Base-by-base conservation (phyloP, 495 filamentous ascomycete genomes). In the Penicillium tannophilum region DNA sequence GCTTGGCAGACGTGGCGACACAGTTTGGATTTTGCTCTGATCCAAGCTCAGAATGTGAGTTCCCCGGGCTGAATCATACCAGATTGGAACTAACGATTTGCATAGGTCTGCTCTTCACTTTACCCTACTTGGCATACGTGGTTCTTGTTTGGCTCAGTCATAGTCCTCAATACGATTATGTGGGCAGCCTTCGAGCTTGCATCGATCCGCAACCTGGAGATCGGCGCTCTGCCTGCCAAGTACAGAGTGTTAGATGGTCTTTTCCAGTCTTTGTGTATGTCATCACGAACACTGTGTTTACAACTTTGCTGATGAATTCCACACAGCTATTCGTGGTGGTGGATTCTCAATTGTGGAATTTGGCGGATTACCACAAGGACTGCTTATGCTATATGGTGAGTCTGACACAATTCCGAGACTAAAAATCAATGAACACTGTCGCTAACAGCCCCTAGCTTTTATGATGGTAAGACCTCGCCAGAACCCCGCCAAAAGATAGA, bases 311-410 rank as follows among this genome's bases (percentile, higher is more conserved):
- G 30, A 58, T 20, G 3, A 3, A 24, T 16, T 35, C 35, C 20
- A 19, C 20, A 19, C 28, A 76, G 89, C 90, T 49, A 88, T 95
- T 1, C 88, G 92, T 10, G 84, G 84, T 20, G 90, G 90, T 9
- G 92, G 92, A 1, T 94, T 95, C 69, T 89, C 89, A 55, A 84
- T 96, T 47, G 86, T 97, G 48, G 62, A 77, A 8, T 90, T 95
- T 45, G 66, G 88, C 9, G 74, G 73, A 14, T 74, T 93, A 3
- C 88, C 86, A 17, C 87, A 91, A 47, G 84, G 84, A 11, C 74
- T 94, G 7, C 88, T 92, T 55, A 80, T 90, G 16, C 73, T 93
- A 52, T 95, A 96, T 69, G 59, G 72, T 75, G 57, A 52, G 64
- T 54, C 19, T 54, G 44, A 10, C 19, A 17, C 26, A 0, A 43